A percentile compares a stretch with the other conserved stretches of the same genome.
These are phyloP conservation scores for Apostasia ramifera DNA, from an alignment of 106 monocot species.

Conservation along the genomic window DNA sequence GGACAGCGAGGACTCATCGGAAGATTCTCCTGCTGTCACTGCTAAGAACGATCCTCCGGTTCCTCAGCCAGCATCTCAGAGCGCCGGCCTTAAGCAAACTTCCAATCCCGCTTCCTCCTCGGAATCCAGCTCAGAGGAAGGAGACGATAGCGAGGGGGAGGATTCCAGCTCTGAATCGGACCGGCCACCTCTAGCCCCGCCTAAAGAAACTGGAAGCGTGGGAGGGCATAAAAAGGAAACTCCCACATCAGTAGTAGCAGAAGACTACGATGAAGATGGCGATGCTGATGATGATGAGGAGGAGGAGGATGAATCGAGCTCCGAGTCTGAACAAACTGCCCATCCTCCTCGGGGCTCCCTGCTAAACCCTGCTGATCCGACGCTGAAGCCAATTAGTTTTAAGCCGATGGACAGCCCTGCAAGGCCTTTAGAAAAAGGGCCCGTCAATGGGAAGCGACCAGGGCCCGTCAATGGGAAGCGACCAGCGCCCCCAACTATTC, in stretches of 20 bases:
- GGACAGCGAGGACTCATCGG: background rate
- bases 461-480: background rate
- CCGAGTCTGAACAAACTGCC: background rate
- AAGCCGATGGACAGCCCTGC: constrained; percentile 2
- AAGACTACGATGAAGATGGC: background rate
- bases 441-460: background rate
- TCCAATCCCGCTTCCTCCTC: background rate
- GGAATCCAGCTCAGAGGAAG: background rate
- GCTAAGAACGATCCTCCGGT: background rate
- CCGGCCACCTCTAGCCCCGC: background rate
- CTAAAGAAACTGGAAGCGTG: background rate
- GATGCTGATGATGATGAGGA: background rate
- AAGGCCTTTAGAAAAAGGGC: background rate
- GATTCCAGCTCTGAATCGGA: background rate
- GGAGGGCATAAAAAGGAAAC: background rate
- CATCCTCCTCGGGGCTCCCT: background rate
- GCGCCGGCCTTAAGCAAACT: background rate
- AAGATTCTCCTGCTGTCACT: background rate
- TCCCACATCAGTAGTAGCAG: background rate
- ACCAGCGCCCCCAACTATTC: too few relatives aligned
- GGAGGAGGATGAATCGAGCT: background rate
- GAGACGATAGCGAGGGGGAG: background rate
- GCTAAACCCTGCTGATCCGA: background rate
- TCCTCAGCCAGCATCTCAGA: background rate
- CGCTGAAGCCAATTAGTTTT: background rate